phyloP scores from a whole-genome alignment of 2,329 filamentous ascomycete species.

The Tricladium varicosporioides region DNA sequence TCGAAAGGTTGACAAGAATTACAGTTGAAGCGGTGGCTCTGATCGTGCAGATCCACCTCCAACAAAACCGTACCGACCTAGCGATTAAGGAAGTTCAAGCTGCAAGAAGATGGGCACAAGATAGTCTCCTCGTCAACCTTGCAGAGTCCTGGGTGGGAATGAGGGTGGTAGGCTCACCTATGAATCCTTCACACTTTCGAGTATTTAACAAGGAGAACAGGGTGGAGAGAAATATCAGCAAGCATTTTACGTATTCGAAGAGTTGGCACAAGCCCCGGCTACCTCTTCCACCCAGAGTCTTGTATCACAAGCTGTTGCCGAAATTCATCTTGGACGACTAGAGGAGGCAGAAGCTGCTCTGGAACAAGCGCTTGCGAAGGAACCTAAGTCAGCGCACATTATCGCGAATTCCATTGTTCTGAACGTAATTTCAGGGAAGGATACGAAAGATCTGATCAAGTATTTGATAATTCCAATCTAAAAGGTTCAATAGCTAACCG shows the following conservation, averaged over 20 bases:
- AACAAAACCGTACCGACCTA: slow-evolving; percentile 87
- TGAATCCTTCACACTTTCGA: background rate
- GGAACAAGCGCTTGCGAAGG: slow-evolving; percentile 73
- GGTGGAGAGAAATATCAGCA: slow-evolving; percentile 96
- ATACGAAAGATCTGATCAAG: slow-evolving; percentile 59
- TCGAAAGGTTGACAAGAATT: slow-evolving; percentile 16
- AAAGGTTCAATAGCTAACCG: slow-evolving; percentile 1
- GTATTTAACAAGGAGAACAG: slow-evolving; percentile 41
- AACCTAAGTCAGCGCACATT: slow-evolving; percentile 68
- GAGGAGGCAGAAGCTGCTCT: slow-evolving; percentile 88
- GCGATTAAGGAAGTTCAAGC: slow-evolving; percentile 85
- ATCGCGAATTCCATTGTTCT: slow-evolving; percentile 83
- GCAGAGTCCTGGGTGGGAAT: slow-evolving; percentile 94
- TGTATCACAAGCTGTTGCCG: slow-evolving; percentile 84
- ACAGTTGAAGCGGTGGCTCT: slow-evolving; percentile 75
- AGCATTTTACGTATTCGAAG: slow-evolving; percentile 96
- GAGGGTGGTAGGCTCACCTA: slow-evolving; percentile 62
- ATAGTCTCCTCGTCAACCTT: slow-evolving; percentile 88
- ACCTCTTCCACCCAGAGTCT: slow-evolving; percentile 74
- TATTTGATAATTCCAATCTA: slow-evolving; percentile 40
- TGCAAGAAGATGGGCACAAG: slow-evolving; percentile 91
- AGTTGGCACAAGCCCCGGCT: slow-evolving; percentile 83
- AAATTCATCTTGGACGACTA: slow-evolving; percentile 83
- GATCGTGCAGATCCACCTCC: slow-evolving; percentile 87
- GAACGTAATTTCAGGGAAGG: slow-evolving; percentile 73